Evolutionary conservation across 441 rosid genomes (phyloP), one percentile per base, ranked within the genome.

Genomic region (Pelargonium australe): DNA sequence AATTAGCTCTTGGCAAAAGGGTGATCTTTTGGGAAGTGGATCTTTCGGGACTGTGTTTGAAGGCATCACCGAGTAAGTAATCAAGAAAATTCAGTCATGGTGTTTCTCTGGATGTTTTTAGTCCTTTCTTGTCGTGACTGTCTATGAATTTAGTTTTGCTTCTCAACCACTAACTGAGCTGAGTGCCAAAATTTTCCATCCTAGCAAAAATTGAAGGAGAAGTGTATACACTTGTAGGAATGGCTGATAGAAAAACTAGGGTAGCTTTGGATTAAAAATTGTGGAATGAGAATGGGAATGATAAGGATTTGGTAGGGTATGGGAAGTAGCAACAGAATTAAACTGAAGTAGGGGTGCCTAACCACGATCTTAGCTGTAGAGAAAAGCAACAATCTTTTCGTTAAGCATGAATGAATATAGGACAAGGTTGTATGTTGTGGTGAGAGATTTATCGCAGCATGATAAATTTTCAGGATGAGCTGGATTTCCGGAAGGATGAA

Each of bases 21-120:
- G 70, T n/a, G 49, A 69, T 17, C 66, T 64, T 41, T 66, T 74
- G 31, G 77, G 77, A 9, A 49, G 77, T 11, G 77, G 77, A 40
- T 65, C 77, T 20, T 69, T 43, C 23, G 77, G 73, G 40, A 14
- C 47, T 9, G 77, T 74, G 17, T 74, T 64, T 25, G 67, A 74
- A 65, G 77, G 73, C 45, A 55, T 69, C 13, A 6, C 73, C 0
- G 65, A 64, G 77, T 74, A 23, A 64, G 77, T 67, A 14, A 14
- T 53, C 17, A 5, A 53, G 7, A 53, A 16, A 5, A 16, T 7
- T 53, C 23, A 53, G 60, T 53, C 60, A 53, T 53, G 60, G 17
- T 5, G 20, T 53, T 53, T 53, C 20, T 53, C 6, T 17, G 8
- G 60, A 14, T 17, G 4, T 5, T 53, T 53, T 17, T 53, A 19